phyloP scores from a whole-genome alignment of 139 green algal species.

The Chlorella ohadii region DNA sequence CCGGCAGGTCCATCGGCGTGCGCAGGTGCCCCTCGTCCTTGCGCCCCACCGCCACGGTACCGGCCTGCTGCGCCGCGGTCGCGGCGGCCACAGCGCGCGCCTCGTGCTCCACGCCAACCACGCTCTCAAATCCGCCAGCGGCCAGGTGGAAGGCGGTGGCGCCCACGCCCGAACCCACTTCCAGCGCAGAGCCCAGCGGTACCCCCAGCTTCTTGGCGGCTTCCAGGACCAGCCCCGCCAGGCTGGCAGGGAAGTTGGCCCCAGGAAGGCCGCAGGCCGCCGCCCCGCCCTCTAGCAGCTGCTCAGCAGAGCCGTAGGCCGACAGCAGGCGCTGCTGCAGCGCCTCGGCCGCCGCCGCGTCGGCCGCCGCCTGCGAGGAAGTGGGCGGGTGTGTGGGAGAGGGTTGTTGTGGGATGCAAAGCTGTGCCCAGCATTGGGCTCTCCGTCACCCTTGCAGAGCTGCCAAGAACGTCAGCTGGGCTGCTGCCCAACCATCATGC shows the following conservation, averaged over 20 bases:
- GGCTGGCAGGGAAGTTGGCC: not conserved
- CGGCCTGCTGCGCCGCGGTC: conserved; percentile 4
- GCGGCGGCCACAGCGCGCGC: conserved; percentile 23
- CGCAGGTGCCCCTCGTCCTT: conserved; percentile 37
- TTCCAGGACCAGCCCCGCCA: not conserved
- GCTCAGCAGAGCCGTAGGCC: conserved; percentile 29
- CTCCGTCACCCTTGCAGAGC: too few species aligned
- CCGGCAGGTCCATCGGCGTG: conserved; percentile 5
- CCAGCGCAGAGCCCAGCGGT: conserved; percentile 50
- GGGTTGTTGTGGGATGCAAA: too few species aligned
- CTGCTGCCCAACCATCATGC: too few species aligned
- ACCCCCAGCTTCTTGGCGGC: conserved; percentile 6
- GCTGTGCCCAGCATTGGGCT: too few species aligned
- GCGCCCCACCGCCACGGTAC: not conserved
- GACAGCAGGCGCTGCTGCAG: conserved; percentile 51
- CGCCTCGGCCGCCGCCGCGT: conserved; percentile 55
- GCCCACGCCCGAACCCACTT: conserved; percentile 77
- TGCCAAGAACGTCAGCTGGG: too few species aligned
- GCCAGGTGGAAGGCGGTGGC: conserved; percentile 67
- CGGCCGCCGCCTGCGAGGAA: conserved; percentile 28
- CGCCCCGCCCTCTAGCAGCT: conserved; percentile 18
- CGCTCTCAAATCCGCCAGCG: conserved; percentile 46
- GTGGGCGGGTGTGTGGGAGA: too few species aligned
- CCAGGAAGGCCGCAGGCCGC: conserved; percentile 9
- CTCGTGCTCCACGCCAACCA: conserved; percentile 69